Base-by-base conservation (phyloP, 2,329 filamentous ascomycete species). In the Pyrenophora seminiperda region DNA sequence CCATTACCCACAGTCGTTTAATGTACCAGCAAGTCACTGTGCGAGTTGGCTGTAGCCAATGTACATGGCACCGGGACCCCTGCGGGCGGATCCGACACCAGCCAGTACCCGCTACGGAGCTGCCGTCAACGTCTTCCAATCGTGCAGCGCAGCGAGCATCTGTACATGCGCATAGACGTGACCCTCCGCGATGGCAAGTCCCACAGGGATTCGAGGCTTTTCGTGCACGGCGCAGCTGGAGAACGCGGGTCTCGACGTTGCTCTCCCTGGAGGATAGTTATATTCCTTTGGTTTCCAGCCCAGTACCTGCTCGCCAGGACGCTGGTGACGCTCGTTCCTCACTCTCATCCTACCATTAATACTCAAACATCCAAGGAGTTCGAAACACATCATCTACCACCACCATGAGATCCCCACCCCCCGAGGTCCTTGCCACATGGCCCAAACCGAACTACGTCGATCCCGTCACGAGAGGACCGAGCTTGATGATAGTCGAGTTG, bases 361-460 rank as follows among this genome's bases (percentile, higher is more conserved):
- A 59, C 48, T 62, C 62, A 60, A 56, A 54, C 58, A 50, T 36
- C 32, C 11, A 44, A 33, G 27, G 56, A 55, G 46, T 55, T 61
- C 59, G 56, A 45, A 52, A 40, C 45, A 33, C 45, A 50, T 20
- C 45, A 50, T 20, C 27, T 48, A 45, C 34, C 33, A 20, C 42
- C 60, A 56, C 37, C 41, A 73, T 73, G 70, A 62, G 70, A 49
- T 70, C 62, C 39, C 62, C 67, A 44, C 69, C 70, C 5, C 53
- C 59, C 19, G 66, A 68, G 10, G 70, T 78, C 36, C 50, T 72
- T 31, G 51, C 62, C 31, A 65, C 63, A 41, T 79, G 72, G 70
- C 76, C 77, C 3, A 66, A 59, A 34, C 74, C 76, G 1, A 75
- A 78, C 63, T 77, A 78, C 50, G 63, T 68, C 38, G 52, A 79